A percentile compares a stretch with the other conserved stretches of the same genome.
These are phyloP conservation scores for Exobasidium cylindrosporum DNA, from an alignment of 1,284 basidiomycete species.

Conservation along the genomic window DNA sequence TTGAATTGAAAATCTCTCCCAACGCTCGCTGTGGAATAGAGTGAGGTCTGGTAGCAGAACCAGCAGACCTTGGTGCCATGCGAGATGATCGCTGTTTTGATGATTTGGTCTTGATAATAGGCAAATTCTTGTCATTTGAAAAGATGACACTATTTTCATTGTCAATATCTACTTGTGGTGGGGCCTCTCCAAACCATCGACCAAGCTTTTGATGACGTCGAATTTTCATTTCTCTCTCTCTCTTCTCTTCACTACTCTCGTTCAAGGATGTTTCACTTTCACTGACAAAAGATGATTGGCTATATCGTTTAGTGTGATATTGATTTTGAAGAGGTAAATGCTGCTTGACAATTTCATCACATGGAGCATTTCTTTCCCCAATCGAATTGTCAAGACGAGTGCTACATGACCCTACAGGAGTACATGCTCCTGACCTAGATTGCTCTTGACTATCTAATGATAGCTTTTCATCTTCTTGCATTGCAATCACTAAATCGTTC, in stretches of 20 bases:
- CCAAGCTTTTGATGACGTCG: conserved; percentile 5
- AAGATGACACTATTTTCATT: background rate
- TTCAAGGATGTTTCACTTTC: background rate
- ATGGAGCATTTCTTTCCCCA: background rate
- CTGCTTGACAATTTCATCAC: background rate
- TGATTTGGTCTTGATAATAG: background rate
- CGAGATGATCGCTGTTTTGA: background rate
- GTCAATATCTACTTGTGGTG: background rate
- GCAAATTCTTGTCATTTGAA: background rate
- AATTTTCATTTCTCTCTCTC: background rate
- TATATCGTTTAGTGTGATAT: background rate
- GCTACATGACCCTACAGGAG: background rate
- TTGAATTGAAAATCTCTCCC: background rate
- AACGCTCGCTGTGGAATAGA: background rate
- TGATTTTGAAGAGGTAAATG: background rate
- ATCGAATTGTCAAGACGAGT: background rate
- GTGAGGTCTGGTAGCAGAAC: background rate
- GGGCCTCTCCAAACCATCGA: conserved; percentile 1
- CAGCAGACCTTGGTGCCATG: background rate
- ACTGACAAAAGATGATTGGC: background rate
- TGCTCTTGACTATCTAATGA: background rate
- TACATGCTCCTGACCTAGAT: background rate
- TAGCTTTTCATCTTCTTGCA: conserved; percentile 16
- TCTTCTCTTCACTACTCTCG: background rate
- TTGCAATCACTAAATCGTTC: conserved; percentile 14